Percentiles rank a stretch among this genome's conserved stretches.
phyloP scores from a whole-genome alignment of 805 yeast genomes.

The Starmerella riodocensis region DNA sequence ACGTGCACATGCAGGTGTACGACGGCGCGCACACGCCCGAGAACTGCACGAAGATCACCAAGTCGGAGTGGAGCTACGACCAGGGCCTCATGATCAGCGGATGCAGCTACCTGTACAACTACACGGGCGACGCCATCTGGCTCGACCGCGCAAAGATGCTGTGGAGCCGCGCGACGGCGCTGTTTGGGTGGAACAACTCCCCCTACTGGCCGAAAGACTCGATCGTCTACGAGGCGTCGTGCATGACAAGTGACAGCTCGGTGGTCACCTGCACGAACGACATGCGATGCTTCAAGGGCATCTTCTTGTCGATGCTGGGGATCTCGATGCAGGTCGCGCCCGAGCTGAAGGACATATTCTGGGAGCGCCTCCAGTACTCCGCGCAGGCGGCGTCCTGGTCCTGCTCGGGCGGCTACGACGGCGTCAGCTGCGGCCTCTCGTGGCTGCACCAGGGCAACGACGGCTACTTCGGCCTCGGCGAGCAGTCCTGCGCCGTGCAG shows the following conservation, averaged over 20 bases:
- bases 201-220: conserved; percentile 23
- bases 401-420: conserved; percentile 79
- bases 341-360: conserved; percentile 29
- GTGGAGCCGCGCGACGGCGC: conserved; percentile 36
- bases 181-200: conserved; percentile 33
- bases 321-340: conserved; percentile 63
- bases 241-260: conserved; percentile 39
- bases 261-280: conserved; percentile 56
- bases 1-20: conserved; percentile 18
- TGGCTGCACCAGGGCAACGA: conserved; percentile 66
- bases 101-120: conserved; percentile 64
- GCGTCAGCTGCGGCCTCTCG: conserved; percentile 74
- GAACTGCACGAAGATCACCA: conserved; percentile 50
- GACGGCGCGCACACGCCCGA: conserved; percentile 31
- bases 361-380: conserved; percentile 36
- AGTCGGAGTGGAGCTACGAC: conserved; percentile 74
- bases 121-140: conserved; percentile 59
- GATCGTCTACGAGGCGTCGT: conserved; percentile 70
- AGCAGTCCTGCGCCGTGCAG: conserved; percentile 79
- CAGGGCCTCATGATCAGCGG: conserved; percentile 71
- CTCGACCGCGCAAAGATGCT: conserved; percentile 42
- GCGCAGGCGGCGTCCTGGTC: conserved; percentile 65
- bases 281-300: conserved; percentile 87
- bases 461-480: conserved; percentile 69
- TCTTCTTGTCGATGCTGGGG: conserved; percentile 61